phyloP scores from a whole-genome alignment of 371 early-diverging fungal genomes.

The Basidiobolus meristosporus region DNA sequence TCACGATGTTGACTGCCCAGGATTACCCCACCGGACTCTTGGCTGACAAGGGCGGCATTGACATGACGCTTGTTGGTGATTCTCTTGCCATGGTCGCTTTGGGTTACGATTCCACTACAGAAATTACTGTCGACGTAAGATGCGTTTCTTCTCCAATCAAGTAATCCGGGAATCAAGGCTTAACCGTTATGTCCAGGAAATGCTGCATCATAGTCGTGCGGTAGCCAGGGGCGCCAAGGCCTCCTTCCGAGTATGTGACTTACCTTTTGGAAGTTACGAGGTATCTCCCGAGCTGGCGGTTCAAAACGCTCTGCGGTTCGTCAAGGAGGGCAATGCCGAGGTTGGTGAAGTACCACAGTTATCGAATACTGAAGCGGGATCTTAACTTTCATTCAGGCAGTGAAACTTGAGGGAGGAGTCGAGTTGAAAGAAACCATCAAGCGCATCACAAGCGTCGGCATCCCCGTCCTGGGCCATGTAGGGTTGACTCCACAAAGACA shows the following conservation, averaged over 20 bases:
- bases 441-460: constrained; percentile 57
- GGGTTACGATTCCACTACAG: constrained; percentile 69
- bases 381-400: constrained; percentile 25
- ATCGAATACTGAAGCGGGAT: no score
- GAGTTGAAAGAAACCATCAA: constrained; percentile 60
- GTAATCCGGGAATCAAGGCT: not conserved
- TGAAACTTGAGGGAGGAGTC: constrained; percentile 87
- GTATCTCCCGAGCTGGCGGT: constrained; percentile 50
- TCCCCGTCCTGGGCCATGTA: constrained; percentile 85
- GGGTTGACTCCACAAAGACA: constrained; percentile 90
- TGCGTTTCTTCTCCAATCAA: not conserved
- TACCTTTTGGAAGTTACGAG: constrained; percentile 90
- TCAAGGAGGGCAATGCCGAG: constrained; percentile 80
- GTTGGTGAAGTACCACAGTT: constrained; percentile 8
- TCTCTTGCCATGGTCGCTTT: constrained; percentile 90
- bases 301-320: constrained; percentile 47
- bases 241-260: constrained; percentile 67
- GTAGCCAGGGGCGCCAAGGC: constrained; percentile 59
- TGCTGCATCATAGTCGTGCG: constrained; percentile 87
- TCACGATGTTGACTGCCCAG: constrained; percentile 69
- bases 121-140: constrained; percentile 67
- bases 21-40: constrained; percentile 81
- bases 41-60: constrained; percentile 64
- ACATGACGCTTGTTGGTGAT: constrained; percentile 85
- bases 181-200: constrained; percentile 36